Evolutionary conservation across 345 rosid genomes (phyloP), one percentile per base, ranked within the genome.

Genomic region (Eucalyptus camaldulensis): DNA sequence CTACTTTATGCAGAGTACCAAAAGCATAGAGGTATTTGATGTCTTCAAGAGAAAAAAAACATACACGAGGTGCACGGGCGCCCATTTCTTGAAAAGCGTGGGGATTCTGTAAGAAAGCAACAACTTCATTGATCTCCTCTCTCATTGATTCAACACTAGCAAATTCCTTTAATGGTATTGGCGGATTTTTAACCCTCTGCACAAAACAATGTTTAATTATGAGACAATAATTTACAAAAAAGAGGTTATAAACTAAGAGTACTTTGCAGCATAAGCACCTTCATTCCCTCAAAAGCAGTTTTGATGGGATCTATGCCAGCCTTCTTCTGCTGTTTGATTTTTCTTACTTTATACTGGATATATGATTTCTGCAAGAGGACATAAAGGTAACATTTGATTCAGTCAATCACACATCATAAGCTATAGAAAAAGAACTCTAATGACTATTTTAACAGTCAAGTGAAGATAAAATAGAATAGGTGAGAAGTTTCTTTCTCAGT

Each of bases 91-190:
- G 96, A 89, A 96, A 97, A 89, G 98, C 98, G 91, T 93, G 90
- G 69, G 99, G 99, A 90, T 97, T 97, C 91, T 95, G 97, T 91
- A 97, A 92, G 95, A 97, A 97, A 54, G 99, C 98, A 86, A 97
- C 98, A 65, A 97, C 99, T 93, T 97, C 99, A 89, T 96, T 95
- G 91, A 97, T 97, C 93, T 97, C 99, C 93, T 97, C 99, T 93
- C 95, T 95, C 99, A 96, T 97, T 89, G 98, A 97, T 86, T 97
- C 99, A 88, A 97, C 88, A 93, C 99, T 97, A 90, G 99, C 95
- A 94, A 97, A 97, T 90, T 95, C 95, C 89, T 94, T 94, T 92
- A 97, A 92, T 2, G 97, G 99, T 87, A 97, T 97, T 13, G 99
- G 98, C 87, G 99, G 99, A 94, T 93, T 97, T 94, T 97, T 97